Percentiles rank a stretch among this genome's conserved stretches.
Conservation (phyloP, 2,329 filamentous ascomycete species). For the Colletotrichum sp. region DNA sequence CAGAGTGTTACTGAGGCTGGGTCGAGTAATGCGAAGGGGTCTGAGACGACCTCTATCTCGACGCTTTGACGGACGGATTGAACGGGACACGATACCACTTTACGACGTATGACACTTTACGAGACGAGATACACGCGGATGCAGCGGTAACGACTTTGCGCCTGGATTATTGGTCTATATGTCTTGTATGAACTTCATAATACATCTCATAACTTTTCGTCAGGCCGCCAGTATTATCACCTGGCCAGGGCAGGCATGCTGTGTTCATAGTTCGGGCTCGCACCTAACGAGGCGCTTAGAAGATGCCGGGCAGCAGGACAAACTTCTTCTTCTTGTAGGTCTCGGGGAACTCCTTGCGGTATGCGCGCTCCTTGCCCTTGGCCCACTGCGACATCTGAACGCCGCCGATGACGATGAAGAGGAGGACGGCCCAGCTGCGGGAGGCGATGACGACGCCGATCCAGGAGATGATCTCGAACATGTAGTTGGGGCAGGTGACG, state of each 20-base stretch:
- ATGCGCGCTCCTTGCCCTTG: slow-evolving; percentile 87
- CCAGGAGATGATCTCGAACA: slow-evolving; percentile 92
- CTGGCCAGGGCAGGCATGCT: neutral
- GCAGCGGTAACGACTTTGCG: neutral
- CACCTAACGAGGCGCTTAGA: slow-evolving; percentile 46
- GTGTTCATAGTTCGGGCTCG: neutral
- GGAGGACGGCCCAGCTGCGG: slow-evolving; percentile 75
- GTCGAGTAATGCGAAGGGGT: slow-evolving; percentile 41
- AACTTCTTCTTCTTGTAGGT: slow-evolving; percentile 95
- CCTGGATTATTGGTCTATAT: neutral
- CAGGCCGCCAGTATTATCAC: neutral
- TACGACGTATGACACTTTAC: slow-evolving; percentile 11
- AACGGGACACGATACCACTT: slow-evolving; percentile 25
- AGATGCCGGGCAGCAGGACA: slow-evolving; percentile 79
- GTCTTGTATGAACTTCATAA: neutral
- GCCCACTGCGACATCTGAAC: slow-evolving; percentile 89
- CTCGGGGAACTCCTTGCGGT: slow-evolving; percentile 89
- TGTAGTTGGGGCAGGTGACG: slow-evolving; percentile 97
- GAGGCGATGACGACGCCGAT: slow-evolving; percentile 79
- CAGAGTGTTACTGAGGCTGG: slow-evolving; percentile 40
- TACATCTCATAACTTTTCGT: neutral
- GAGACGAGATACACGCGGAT: neutral
- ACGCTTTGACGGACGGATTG: slow-evolving; percentile 23
- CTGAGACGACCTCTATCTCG: slow-evolving; percentile 41
- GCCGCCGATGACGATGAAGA: slow-evolving; percentile 78